Percentiles rank a stretch among this genome's conserved stretches.
Evolutionary conservation across 768 basidiomycete genomes (phyloP).

Genomic region (Tricholoma sp.): DNA sequence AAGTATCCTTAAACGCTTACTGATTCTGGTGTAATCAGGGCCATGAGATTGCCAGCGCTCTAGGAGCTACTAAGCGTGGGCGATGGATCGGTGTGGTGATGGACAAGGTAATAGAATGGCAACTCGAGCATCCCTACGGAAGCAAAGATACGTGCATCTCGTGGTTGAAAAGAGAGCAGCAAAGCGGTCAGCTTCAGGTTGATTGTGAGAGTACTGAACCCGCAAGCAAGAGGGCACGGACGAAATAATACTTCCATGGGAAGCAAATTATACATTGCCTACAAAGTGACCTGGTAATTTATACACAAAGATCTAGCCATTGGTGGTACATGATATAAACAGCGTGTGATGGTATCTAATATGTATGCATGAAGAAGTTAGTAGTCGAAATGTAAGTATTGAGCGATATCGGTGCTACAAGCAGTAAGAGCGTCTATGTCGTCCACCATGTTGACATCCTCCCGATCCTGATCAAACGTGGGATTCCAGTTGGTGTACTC

Average conservation of each 20-base stretch:
- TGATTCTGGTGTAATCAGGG: constrained; percentile 47
- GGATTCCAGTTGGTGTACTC: neutral
- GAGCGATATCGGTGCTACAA: constrained; percentile 7
- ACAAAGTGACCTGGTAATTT: neutral
- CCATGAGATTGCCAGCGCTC: constrained; percentile 48
- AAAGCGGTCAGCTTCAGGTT: constrained; percentile 37
- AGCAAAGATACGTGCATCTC: constrained; percentile 60
- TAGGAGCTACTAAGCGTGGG: constrained; percentile 56
- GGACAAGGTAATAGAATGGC: constrained; percentile 76
- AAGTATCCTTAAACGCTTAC: neutral
- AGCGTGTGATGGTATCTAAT: neutral
- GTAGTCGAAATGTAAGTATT: constrained; percentile 15
- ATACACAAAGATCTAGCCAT: neutral
- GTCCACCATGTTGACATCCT: neutral
- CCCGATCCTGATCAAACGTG: neutral
- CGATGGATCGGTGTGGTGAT: constrained; percentile 65
- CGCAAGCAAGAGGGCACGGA: constrained; percentile 34
- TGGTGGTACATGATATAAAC: neutral
- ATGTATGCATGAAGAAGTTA: neutral
- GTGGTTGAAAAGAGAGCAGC: constrained; percentile 63
- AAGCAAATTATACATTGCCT: neutral
- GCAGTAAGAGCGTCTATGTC: neutral
- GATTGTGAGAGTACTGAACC: constrained; percentile 22
- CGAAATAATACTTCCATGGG: constrained; percentile 23
- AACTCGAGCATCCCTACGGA: constrained; percentile 67